Evolutionary conservation across 495 filamentous ascomycete species (phyloP).

Genomic region (Evernia prunastri): DNA sequence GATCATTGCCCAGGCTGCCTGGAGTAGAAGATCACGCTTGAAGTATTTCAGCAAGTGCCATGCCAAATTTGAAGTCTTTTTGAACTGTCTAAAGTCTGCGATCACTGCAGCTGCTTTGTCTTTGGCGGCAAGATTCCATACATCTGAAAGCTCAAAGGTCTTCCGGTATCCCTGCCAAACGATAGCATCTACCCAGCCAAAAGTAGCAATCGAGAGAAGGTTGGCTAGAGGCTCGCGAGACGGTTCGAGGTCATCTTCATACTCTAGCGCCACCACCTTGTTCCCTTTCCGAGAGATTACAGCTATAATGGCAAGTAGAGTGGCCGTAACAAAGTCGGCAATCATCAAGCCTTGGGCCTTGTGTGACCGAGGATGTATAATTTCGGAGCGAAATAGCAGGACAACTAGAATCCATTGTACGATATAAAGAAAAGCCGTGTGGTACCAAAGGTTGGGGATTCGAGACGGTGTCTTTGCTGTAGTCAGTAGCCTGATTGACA

Average conservation of each 20-base stretch:
- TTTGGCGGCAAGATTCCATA: constrained; percentile 85
- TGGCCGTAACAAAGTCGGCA: constrained; percentile 64
- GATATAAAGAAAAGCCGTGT: constrained; percentile 81
- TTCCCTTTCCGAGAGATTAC: constrained; percentile 85
- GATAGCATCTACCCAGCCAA: constrained; percentile 83
- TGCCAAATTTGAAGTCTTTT: constrained; percentile 74
- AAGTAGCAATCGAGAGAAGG: constrained; percentile 79
- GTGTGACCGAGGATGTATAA: constrained; percentile 70
- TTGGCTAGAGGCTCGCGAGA: constrained; percentile 80
- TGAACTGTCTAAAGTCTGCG: constrained; percentile 73
- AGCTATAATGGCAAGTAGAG: constrained; percentile 65
- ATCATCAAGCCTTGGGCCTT: constrained; percentile 56
- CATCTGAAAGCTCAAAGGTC: constrained; percentile 69
- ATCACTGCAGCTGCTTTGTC: constrained; percentile 80
- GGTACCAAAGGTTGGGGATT: constrained; percentile 79
- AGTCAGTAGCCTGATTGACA: constrained; percentile 63
- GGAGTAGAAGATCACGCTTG: constrained; percentile 63
- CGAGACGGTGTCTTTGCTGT: constrained; percentile 51
- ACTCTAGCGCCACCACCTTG: constrained; percentile 76
- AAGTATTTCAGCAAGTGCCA: constrained; percentile 83
- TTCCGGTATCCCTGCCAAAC: constrained; percentile 88
- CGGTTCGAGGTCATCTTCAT: constrained; percentile 80
- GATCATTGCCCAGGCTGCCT: constrained; percentile 72
- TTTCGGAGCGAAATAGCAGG: constrained; percentile 72
- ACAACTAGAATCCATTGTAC: constrained; percentile 73